Evolutionary conservation across 2,329 filamentous ascomycete species (phyloP).

Genomic region (Cladosporium sp.): DNA sequence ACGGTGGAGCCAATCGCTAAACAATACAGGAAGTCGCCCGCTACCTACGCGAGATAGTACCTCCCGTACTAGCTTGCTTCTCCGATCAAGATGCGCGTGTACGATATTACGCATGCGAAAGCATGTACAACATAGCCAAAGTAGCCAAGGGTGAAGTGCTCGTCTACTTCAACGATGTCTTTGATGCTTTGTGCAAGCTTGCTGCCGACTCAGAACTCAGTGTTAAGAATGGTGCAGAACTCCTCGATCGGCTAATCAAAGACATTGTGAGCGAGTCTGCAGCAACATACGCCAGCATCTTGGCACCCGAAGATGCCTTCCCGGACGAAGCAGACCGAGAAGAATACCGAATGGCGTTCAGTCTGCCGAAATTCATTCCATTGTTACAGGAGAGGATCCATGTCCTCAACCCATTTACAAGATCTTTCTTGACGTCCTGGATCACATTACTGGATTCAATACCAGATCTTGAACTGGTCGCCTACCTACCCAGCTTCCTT

Average conservation of each 20-base stretch:
- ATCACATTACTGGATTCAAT: conserved; percentile 93
- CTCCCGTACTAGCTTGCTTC: conserved; percentile 94
- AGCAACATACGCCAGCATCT: conserved; percentile 85
- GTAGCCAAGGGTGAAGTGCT: conserved; percentile 97
- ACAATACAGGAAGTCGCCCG: conserved; percentile 73
- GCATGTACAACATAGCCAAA: conserved; percentile 99
- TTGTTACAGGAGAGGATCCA: conserved; percentile 90
- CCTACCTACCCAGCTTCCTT: conserved; percentile 86
- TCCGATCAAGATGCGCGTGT: conserved; percentile 96
- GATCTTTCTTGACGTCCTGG: conserved; percentile 94
- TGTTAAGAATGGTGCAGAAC: conserved; percentile 95
- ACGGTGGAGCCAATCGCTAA: conserved; percentile 7
- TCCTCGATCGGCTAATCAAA: conserved; percentile 90
- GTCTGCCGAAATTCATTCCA: conserved; percentile 83
- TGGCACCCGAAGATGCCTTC: conserved; percentile 50
- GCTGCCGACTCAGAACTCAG: conserved; percentile 94
- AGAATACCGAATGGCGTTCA: conserved; percentile 82
- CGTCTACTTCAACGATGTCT: conserved; percentile 97
- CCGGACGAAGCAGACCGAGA: conserved; percentile 31
- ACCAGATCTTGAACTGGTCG: conserved; percentile 90
- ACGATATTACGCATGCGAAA: conserved; percentile 96
- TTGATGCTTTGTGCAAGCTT: conserved; percentile 94
- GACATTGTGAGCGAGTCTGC: conserved; percentile 95
- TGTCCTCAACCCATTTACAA: conserved; percentile 89
- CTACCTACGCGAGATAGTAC: conserved; percentile 90